A percentile compares a stretch with the other conserved stretches of the same genome.
phyloP scores from a whole-genome alignment of 2,329 filamentous ascomycete genomes.

The Penicillium expansum region DNA sequence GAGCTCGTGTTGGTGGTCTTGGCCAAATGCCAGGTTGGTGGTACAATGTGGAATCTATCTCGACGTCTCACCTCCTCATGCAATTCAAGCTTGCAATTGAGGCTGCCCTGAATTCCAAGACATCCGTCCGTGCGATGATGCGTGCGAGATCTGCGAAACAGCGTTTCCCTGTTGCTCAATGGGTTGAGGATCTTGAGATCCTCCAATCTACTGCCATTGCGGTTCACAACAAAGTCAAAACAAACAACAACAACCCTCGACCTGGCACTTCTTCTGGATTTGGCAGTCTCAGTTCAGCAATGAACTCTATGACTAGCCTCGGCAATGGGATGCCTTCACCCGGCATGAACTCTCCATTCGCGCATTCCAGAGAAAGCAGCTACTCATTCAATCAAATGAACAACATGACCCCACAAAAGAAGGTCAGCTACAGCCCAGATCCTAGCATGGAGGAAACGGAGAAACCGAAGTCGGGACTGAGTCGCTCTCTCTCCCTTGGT shows the following conservation, averaged over 20 bases:
- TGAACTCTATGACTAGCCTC: slow-evolving; percentile 10
- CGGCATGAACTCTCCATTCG: slow-evolving; percentile 27
- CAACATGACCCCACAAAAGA: slow-evolving; percentile 33
- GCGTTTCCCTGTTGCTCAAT: slow-evolving; percentile 65
- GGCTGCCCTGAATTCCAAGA: slow-evolving; percentile 58
- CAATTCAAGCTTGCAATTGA: slow-evolving; percentile 65
- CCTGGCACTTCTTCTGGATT: slow-evolving; percentile 44
- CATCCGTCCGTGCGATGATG: slow-evolving; percentile 59
- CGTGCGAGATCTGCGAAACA: slow-evolving; percentile 63
- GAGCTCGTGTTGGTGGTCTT: slow-evolving; percentile 63
- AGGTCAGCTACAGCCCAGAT: slow-evolving; percentile 40
- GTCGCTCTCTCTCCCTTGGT: slow-evolving; percentile 43
- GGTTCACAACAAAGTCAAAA: slow-evolving; percentile 48
- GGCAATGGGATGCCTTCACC: slow-evolving; percentile 24
- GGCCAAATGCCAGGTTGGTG: slow-evolving; percentile 70
- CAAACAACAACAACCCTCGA: slow-evolving; percentile 30
- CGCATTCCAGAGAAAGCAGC: slow-evolving; percentile 22
- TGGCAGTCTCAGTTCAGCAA: slow-evolving; percentile 34
- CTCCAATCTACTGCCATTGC: slow-evolving; percentile 60
- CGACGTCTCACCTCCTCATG: slow-evolving; percentile 60
- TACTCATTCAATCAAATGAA: slow-evolving; percentile 33
- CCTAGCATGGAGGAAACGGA: slow-evolving; percentile 32
- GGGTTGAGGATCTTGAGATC: slow-evolving; percentile 63
- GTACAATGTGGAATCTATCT: slow-evolving; percentile 66
- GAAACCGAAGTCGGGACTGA: slow-evolving; percentile 35